Conservation (phyloP, 2,329 filamentous ascomycete genomes). For the Colletotrichum sp. region DNA sequence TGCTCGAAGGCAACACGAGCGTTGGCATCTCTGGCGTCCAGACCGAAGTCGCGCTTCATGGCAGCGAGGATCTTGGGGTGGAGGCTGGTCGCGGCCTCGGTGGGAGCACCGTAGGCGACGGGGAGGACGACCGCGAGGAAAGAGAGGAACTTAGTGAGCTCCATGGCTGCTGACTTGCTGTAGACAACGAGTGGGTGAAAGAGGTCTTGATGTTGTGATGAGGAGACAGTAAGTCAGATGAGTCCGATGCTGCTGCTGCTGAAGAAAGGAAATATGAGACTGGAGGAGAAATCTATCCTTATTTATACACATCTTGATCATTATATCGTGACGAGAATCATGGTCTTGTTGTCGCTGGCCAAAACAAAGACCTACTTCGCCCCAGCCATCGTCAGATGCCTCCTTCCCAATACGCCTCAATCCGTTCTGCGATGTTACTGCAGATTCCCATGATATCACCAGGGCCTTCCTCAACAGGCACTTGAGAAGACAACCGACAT, state of each 20-base stretch:
- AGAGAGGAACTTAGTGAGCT: constrained; percentile 42
- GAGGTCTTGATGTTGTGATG: background rate
- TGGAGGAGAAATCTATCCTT: background rate
- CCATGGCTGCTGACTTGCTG: constrained; percentile 33
- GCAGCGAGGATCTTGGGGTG: constrained; percentile 45
- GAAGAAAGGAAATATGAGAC: background rate
- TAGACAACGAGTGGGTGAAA: constrained; percentile 19
- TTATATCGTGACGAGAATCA: background rate
- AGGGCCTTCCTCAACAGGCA: background rate
- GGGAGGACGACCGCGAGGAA: constrained; percentile 43
- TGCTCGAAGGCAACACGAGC: constrained; percentile 42
- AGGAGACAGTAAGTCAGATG: background rate
- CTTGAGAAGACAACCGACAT: background rate
- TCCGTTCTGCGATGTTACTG: background rate
- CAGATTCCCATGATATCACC: background rate
- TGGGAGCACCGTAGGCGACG: constrained; percentile 43
- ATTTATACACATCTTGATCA: constrained; percentile 2
- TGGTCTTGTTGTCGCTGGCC: background rate
- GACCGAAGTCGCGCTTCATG: constrained; percentile 48
- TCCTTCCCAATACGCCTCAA: constrained; percentile 15
- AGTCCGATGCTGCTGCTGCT: background rate
- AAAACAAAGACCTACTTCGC: background rate
- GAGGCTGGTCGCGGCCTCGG: constrained; percentile 36
- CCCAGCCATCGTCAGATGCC: background rate
- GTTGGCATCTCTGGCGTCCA: constrained; percentile 40